Evolutionary conservation across 768 basidiomycete species (phyloP), one percentile per base, ranked within the genome.

Genomic region (Solioccasus polychromus): DNA sequence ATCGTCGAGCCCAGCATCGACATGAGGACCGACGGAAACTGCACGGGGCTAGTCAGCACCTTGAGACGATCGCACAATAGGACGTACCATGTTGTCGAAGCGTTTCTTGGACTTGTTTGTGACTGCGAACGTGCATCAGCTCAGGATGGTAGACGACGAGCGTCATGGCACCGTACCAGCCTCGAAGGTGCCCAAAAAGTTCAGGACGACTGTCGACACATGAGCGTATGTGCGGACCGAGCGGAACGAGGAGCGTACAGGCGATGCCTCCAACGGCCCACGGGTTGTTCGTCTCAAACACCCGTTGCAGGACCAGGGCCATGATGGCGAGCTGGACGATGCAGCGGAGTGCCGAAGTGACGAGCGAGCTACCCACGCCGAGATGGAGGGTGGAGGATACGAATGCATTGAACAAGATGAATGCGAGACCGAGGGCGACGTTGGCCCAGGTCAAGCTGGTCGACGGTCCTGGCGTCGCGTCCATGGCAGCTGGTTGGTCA

Each of bases 51-150:
- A 23, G 24, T 66, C 35, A 66, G 20, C 31, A n/a, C 8, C 18
- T 4, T n/a, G 36, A 32, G 18, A 11, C 18, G n/a, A 7, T 5
- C 17, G 20, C 12, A 28, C n/a, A 9, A 34, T 25, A n/a, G 24
- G 14, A 53, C 50, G 31, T 55, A 85, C 90, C 88, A 94, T 93
- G 46, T 85, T 67, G 17, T 74, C 58, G 59, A 82, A 88, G 18
- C 91, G 71, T 46, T 80, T 76, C 55, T 83, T 81, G 4, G 85
- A 79, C 62, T 89, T 92, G 69, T 92, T 89, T 34, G 84, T 74
- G 11, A 90, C 88, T 88, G 42, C 23, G 18, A 15, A 24, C 6
- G 20, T 20, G n/a, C 18, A 12, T 46, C 32, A 49, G 14, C 30
- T 26, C 30, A 9, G 14, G 4, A 15, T 17, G 7, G 32, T 17